Evolutionary conservation across 1,284 basidiomycete species (phyloP).

Genomic region (Rhodotorula sp.): DNA sequence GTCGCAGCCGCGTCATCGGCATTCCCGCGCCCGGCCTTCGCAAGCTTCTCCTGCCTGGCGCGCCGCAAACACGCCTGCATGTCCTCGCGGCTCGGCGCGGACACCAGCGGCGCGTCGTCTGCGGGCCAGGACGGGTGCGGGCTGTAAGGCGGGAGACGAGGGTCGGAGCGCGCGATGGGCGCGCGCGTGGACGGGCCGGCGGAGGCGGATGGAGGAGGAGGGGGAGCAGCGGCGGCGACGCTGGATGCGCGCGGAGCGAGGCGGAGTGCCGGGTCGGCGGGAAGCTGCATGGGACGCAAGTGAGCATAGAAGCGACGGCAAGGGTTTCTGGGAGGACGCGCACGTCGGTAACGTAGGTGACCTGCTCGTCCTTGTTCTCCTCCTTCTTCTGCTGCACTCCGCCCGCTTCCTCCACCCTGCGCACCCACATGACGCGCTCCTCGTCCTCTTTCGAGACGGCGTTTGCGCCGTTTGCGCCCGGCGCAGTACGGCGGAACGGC

Average conservation of each 20-base stretch:
- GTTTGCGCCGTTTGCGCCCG: neutral
- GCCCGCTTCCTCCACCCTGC: neutral
- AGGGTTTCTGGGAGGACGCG: neutral
- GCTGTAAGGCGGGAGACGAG: neutral
- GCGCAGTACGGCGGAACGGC: neutral
- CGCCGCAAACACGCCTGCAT: no score
- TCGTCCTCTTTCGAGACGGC: no score
- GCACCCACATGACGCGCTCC: constrained; percentile 2
- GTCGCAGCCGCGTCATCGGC: no score
- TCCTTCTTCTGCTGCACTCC: neutral
- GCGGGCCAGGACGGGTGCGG: neutral
- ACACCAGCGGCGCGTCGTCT: neutral
- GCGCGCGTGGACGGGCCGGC: neutral
- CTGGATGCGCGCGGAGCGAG: neutral
- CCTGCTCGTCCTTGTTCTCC: neutral
- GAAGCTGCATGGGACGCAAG: neutral
- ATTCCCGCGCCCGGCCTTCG: no score
- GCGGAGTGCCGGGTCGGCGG: neutral
- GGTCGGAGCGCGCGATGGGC: neutral
- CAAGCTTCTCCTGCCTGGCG: no score
- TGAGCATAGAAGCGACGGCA: neutral
- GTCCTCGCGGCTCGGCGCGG: neutral
- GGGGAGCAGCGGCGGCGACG: neutral
- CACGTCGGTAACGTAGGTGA: constrained; percentile 1
- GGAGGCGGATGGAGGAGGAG: neutral